Percentiles rank a stretch among this genome's conserved stretches.
Conservation (phyloP, 2,329 filamentous ascomycete species). For the Periglandula ipomoeae region DNA sequence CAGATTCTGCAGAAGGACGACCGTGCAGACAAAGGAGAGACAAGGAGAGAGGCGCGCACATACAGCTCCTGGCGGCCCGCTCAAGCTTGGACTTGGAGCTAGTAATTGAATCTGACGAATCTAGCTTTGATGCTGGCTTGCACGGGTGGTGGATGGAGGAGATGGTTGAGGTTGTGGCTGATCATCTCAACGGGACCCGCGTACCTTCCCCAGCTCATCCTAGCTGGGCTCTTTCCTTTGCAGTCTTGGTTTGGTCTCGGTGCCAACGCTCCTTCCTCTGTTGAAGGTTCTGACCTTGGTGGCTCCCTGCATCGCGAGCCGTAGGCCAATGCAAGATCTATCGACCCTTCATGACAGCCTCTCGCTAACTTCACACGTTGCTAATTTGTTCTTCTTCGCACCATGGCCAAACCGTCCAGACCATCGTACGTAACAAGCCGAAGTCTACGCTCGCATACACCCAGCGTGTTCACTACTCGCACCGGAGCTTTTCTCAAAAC, state of each 20-base stretch:
- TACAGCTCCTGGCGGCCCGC: not conserved
- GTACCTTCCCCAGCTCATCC: not conserved
- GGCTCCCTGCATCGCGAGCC: not conserved
- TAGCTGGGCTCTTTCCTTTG: not conserved
- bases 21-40: not conserved
- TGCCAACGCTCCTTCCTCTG: slow-evolving; percentile 1
- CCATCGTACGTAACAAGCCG: not conserved
- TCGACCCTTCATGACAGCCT: not conserved
- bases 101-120: not conserved
- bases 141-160: not conserved
- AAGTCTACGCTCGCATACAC: no score
- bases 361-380: not conserved
- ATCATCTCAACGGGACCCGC: not conserved
- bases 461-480: no score
- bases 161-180: not conserved
- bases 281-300: not conserved
- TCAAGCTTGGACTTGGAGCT: not conserved
- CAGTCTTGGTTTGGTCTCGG: not conserved
- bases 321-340: not conserved
- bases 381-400: not conserved
- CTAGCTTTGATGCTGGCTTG: not conserved
- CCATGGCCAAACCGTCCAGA: not conserved
- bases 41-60: not conserved
- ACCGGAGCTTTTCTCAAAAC: no score
- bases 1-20: not conserved